Conservation (phyloP, 129 eudicot genomes). For the Flaveria linearis region DNA sequence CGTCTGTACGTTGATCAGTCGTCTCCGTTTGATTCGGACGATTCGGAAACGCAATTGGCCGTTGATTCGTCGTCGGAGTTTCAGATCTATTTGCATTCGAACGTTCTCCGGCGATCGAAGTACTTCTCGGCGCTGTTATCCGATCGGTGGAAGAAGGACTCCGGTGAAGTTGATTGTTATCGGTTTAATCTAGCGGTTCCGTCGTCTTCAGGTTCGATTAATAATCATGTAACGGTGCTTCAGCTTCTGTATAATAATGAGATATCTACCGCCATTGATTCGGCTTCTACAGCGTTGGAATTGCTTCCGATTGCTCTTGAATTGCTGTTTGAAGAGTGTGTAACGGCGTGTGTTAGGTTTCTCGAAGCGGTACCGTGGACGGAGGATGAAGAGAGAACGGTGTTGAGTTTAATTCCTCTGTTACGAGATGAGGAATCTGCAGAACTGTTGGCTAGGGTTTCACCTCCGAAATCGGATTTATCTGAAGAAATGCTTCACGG, state of each 20-base stretch:
- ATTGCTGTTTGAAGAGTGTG: conserved; percentile 75
- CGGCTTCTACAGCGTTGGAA: conserved; percentile 47
- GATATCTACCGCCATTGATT: conserved; percentile 37
- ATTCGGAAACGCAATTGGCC: conserved; percentile 38
- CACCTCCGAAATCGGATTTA: conserved; percentile 41
- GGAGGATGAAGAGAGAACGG: conserved; percentile 68
- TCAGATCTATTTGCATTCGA: conserved; percentile 67
- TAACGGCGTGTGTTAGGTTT: conserved; percentile 62
- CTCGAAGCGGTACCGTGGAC: conserved; percentile 97
- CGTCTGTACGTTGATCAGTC: conserved; percentile 52
- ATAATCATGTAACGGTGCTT: conserved; percentile 52
- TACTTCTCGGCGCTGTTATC: conserved; percentile 79
- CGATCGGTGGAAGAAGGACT: conserved; percentile 68
- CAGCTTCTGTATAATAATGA: conserved; percentile 62
- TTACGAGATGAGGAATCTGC: conserved; percentile 60
- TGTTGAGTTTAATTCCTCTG: conserved; percentile 56
- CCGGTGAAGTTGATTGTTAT: conserved; percentile 30
- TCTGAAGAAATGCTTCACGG: conserved; percentile 78
- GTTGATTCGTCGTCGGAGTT: conserved; percentile 43
- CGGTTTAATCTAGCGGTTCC: conserved; percentile 51
- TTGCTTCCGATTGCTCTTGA: conserved; percentile 74
- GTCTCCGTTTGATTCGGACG: conserved; percentile 41
- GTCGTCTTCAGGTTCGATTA: conserved; percentile 43
- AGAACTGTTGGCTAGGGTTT: conserved; percentile 77
- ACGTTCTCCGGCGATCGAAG: conserved; percentile 52